phyloP scores from a whole-genome alignment of 176 grass and related monocot genomes.

The Ensete ventricosum region DNA sequence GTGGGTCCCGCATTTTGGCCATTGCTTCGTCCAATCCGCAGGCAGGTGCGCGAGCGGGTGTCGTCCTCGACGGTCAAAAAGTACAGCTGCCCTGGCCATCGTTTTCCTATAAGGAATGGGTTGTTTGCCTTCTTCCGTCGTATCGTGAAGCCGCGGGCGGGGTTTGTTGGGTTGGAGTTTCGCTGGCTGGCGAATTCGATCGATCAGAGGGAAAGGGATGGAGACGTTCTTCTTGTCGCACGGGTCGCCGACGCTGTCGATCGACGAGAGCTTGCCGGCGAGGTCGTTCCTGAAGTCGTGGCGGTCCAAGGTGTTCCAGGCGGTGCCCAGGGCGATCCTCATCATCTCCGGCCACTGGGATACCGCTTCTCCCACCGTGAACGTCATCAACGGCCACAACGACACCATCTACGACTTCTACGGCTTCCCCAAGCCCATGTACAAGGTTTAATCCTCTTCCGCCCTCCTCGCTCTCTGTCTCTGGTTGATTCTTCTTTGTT shows the following conservation, averaged over 20 bases:
- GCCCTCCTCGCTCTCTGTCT: not conserved
- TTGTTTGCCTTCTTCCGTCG: too few species aligned
- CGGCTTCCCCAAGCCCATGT: slow-evolving; percentile 60
- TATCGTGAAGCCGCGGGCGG: too few species aligned
- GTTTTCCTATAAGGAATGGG: too few species aligned
- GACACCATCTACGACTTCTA: slow-evolving; percentile 69
- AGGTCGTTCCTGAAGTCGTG: slow-evolving; percentile 70
- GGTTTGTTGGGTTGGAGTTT: too few species aligned
- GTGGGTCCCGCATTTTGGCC: too few species aligned
- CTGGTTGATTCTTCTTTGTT: not conserved
- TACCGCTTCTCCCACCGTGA: slow-evolving; percentile 40
- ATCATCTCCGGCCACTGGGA: slow-evolving; percentile 79
- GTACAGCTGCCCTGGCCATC: too few species aligned
- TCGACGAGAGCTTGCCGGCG: slow-evolving; percentile 56
- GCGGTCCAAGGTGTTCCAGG: slow-evolving; percentile 34
- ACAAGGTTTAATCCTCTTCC: slow-evolving; percentile 31
- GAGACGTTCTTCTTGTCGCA: slow-evolving; percentile 93
- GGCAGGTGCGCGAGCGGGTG: too few species aligned
- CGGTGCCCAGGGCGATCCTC: slow-evolving; percentile 52
- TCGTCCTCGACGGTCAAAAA: too few species aligned
- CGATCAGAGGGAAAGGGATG: slow-evolving; percentile 14
- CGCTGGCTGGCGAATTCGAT: not conserved
- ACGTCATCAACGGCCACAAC: slow-evolving; percentile 36
- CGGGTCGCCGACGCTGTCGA: slow-evolving; percentile 74
- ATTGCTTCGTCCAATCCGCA: too few species aligned